Evolutionary conservation across 2,329 filamentous ascomycete species (phyloP).

Genomic region (Cordyceps cicadae): DNA sequence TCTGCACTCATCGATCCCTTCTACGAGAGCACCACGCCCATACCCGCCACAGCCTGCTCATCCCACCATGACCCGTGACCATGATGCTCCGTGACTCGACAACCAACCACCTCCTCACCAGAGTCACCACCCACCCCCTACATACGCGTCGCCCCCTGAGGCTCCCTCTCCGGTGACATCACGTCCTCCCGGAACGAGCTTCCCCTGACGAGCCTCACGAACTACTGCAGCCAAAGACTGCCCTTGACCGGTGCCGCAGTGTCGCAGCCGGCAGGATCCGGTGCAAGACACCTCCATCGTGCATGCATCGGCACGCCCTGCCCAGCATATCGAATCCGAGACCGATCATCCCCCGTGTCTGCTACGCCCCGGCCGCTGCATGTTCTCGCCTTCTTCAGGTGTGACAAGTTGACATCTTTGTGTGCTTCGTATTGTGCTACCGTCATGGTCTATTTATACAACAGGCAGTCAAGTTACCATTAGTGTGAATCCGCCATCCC

Average conservation of each 20-base stretch:
- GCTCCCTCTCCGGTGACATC: background rate
- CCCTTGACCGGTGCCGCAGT: background rate
- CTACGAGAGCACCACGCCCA: background rate
- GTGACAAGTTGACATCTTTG: background rate
- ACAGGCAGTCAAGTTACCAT: background rate
- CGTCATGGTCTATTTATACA: slow-evolving; percentile 6
- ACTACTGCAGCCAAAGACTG: background rate
- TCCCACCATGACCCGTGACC: slow-evolving; percentile 6
- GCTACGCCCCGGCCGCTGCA: background rate
- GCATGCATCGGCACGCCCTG: background rate
- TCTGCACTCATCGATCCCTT: background rate
- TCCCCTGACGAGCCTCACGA: background rate
- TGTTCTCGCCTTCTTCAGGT: background rate
- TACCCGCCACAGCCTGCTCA: background rate
- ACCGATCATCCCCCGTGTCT: background rate
- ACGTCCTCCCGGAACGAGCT: background rate
- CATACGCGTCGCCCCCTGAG: background rate
- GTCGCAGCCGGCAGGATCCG: slow-evolving; percentile 9
- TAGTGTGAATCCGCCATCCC: background rate
- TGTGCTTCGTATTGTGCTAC: background rate
- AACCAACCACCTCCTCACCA: background rate
- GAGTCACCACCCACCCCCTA: background rate
- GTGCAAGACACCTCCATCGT: background rate
- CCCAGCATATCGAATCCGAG: background rate
- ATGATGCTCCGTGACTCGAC: background rate